phyloP scores from a whole-genome alignment of 139 green algal species.

The Chlorella sorokiniana region DNA sequence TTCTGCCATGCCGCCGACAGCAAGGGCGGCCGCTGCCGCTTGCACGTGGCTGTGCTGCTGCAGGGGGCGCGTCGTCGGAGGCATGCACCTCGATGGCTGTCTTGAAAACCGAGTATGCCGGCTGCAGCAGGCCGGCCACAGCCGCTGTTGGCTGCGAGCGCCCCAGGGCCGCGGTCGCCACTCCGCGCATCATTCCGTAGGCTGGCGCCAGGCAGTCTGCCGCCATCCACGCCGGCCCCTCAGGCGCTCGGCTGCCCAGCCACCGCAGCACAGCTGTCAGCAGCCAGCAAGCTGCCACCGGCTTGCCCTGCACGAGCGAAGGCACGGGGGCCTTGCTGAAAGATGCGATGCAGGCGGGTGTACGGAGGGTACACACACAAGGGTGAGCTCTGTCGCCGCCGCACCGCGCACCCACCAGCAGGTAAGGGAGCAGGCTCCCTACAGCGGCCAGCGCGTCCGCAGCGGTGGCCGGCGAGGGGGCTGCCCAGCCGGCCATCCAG shows the following conservation, averaged over 20 bases:
- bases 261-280: constrained; percentile 30
- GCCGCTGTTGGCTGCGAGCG: background rate
- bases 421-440: background rate
- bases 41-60: background rate
- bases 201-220: background rate
- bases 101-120: background rate
- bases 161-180: background rate
- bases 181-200: background rate
- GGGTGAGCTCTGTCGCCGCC: background rate
- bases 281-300: constrained; percentile 21
- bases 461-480: background rate
- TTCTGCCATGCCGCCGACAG: constrained; percentile 4
- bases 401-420: constrained; percentile 1
- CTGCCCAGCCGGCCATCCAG: background rate
- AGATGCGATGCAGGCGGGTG: background rate
- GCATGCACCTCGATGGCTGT: background rate
- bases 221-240: background rate
- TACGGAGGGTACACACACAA: background rate
- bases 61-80: background rate
- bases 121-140: background rate
- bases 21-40: background rate
- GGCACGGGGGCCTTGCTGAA: background rate
- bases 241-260: background rate
- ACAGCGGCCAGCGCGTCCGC: constrained; percentile 6
- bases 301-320: constrained; percentile 1